These are phyloP conservation scores for Trichoderma aggressivum DNA, from an alignment of 2,329 filamentous ascomycete species.

Conservation along the genomic window DNA sequence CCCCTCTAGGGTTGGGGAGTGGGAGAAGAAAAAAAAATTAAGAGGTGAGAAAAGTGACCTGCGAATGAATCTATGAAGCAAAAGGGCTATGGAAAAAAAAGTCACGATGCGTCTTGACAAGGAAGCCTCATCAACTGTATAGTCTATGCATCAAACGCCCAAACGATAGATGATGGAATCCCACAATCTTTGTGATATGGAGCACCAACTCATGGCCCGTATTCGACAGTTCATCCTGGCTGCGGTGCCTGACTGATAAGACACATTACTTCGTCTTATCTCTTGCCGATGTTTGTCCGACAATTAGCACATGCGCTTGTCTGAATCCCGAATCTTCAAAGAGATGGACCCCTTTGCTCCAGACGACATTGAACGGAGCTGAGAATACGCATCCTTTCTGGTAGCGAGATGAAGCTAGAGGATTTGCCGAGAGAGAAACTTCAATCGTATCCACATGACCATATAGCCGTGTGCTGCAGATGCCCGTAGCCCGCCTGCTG, in stretches of 20 bases:
- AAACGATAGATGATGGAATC: neutral
- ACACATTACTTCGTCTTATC: neutral
- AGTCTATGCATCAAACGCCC: neutral
- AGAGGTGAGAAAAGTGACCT: neutral
- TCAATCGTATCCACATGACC: neutral
- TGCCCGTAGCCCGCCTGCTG: neutral
- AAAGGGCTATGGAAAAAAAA: neutral
- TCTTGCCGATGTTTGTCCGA: conserved; percentile 1
- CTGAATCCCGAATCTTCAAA: neutral
- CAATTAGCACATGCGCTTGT: neutral
- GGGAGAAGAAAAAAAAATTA: neutral
- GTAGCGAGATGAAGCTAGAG: neutral
- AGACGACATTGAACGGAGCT: neutral
- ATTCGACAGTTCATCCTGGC: neutral
- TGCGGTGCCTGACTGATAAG: conserved; percentile 3
- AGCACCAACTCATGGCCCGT: neutral
- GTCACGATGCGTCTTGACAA: neutral
- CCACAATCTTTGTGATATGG: neutral
- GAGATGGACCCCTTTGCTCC: neutral
- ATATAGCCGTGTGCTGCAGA: too few species aligned
- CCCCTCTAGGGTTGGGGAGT: neutral
- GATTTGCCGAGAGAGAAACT: neutral
- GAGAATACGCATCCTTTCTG: neutral
- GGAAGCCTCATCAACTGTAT: neutral
- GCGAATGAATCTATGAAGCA: neutral